Evolutionary conservation across 768 basidiomycete species (phyloP), one percentile per base, ranked within the genome.

Genomic region (Serendipita sp.): DNA sequence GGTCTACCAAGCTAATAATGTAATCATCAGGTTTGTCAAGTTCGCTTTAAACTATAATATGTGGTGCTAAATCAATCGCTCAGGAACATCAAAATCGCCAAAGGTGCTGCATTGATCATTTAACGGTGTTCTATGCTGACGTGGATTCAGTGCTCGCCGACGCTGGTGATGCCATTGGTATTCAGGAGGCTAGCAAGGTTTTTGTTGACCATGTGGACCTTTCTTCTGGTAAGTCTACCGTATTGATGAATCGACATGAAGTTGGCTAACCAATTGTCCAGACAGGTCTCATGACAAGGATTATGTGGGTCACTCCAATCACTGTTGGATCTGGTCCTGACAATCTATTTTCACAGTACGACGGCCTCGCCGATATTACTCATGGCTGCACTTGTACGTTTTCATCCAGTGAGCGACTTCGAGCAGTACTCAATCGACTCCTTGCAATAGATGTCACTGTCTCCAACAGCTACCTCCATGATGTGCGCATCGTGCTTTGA

Each of bases 181-280:
- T 78, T 60, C 77, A 78, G 62, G 66, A 70, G 16, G 66, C 77
- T 11, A 69, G 68, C 61, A 71, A 75, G 63, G 75, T 78, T n/a
- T 78, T 76, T 76, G 63, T 78, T 61, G 77, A 78, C 69, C 77
- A 78, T 62, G 66, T 70, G 61, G 77, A 78, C 67, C 71, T 78
- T 62, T 76, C 75, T 44, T 75, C 73, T 38, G 34, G 34, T 38
- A 14, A 38, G 34, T 38, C 34, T 38, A 7, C 34, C 34, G 14
- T 38, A 38, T 14, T 14, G 14, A 14, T 14, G 34, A 5, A 14
- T 38, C 14, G 34, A 38, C 34, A 38, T 14, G 7, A 38, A 38
- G 34, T 7, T n/a, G 34, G 14, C 14, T 38, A 14, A 38, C 34
- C 14, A 14, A 14, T 38, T 14, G 5, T 38, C 14, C 34, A 28